Percentiles rank a stretch among this genome's conserved stretches.
These are phyloP conservation scores for Candida anglica DNA, from an alignment of 805 yeast genomes.

Conservation along the genomic window DNA sequence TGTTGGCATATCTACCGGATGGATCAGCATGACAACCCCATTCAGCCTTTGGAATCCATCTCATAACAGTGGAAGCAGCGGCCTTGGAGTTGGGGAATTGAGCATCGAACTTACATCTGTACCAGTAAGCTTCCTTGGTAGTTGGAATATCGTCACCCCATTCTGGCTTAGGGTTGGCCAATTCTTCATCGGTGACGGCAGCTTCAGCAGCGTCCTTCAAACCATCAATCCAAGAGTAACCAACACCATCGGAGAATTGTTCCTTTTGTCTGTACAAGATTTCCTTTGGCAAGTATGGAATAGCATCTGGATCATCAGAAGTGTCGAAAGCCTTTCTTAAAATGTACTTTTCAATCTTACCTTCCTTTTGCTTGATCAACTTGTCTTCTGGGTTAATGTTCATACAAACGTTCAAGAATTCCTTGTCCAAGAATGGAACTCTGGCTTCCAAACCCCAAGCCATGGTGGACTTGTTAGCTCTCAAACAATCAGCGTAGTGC, in stretches of 20 bases:
- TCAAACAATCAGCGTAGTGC: constrained; percentile 93
- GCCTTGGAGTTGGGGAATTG: constrained; percentile 79
- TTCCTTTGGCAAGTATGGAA: constrained; percentile 93
- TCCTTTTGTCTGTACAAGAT: constrained; percentile 99
- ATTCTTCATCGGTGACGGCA: constrained; percentile 82
- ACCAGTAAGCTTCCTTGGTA: constrained; percentile 99
- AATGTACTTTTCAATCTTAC: constrained; percentile 89
- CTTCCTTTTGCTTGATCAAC: constrained; percentile 67
- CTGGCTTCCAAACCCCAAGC: constrained; percentile 99
- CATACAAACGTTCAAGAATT: constrained; percentile 89
- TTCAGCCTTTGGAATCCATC: constrained; percentile 99
- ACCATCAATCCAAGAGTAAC: constrained; percentile 98
- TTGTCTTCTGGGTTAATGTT: constrained; percentile 93
- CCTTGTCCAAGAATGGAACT: constrained; percentile 96
- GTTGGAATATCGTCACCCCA: constrained; percentile 96
- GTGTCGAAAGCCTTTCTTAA: constrained; percentile 98
- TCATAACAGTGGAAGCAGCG: constrained; percentile 95
- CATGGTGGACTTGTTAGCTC: constrained; percentile 99
- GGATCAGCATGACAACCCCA: constrained; percentile 99
- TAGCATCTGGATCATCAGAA: constrained; percentile 66
- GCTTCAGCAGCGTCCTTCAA: constrained; percentile 93
- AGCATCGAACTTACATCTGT: constrained; percentile 94
- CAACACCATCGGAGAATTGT: constrained; percentile 99
- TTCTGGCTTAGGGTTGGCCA: constrained; percentile 85
- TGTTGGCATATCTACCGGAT: constrained; percentile 92